Base-by-base conservation (phyloP, 106 monocot species). In the Acorus gramineus region DNA sequence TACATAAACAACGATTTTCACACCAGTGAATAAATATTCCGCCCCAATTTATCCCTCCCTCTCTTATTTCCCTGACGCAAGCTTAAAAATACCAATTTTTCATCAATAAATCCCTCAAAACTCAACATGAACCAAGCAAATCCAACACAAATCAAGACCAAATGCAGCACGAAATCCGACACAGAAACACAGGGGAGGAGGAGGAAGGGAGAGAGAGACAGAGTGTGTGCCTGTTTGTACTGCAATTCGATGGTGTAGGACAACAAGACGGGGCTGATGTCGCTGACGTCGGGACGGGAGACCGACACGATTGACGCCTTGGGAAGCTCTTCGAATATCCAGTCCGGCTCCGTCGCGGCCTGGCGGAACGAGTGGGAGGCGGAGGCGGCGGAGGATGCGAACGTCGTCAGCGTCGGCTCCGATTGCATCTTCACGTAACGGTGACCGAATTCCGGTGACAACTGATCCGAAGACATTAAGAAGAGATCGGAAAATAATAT, bases 201-300 rank as follows among this genome's bases (percentile, higher is more conserved):
- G 28, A 28, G 28, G 28, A 28, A 28, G 28, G 28, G 28, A 28
- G 28, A 28, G 28, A 28, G 28, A 28, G 28, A 28, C 1, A 28
- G 28, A 28, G 11, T 44, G 49, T 6, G 54, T 7, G 90, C 94
- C 95, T 90, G 87, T 62, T 95, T 95, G 82, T 95, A 95, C 51
- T 80, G 82, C 69, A 95, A 72, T 62, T 95, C 90, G 76, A 95
- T 90, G 60, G 86, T 87, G 76, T 95, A 95, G 14, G 90, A 75
- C 11, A 95, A 84, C 6, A 90, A 82, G 69, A 90, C 75, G 64
- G 95, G 95, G 42, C 80, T 87, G 72, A 90, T 95, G 59, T 95
- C 95, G 66, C 82, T 77, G 42, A 68, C 87, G 55, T 95, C 95
- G 64, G 90, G 87, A 46, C 95, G 77, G 28, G 95, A 95, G 13